A percentile compares a stretch with the other conserved stretches of the same genome.
Evolutionary conservation across 78 protist species (phyloP).

Genomic region (Mantamonas sphyraenae): DNA sequence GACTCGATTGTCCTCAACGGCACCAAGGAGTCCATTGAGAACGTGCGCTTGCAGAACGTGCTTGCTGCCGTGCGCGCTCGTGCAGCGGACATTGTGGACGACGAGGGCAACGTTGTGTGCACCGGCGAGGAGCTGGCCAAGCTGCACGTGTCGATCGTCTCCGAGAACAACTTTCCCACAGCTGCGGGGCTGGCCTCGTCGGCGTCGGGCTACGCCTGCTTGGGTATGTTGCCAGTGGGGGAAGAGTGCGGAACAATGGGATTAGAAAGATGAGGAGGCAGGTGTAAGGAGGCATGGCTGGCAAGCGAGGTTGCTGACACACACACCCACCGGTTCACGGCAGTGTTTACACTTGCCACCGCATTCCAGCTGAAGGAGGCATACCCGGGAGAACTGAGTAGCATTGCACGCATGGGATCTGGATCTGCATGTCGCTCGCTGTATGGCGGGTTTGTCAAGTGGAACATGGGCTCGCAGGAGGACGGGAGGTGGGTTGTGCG

Average conservation of each 20-base stretch:
- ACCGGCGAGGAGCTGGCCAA: neutral
- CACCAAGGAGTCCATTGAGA: neutral
- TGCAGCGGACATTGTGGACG: neutral
- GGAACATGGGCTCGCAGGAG: slow-evolving; percentile 73
- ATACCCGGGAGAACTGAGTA: slow-evolving; percentile 40
- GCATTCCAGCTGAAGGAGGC: slow-evolving; percentile 9
- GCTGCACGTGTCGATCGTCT: slow-evolving; percentile 22
- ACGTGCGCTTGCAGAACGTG: slow-evolving; percentile 35
- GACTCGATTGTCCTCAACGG: slow-evolving; percentile 95
- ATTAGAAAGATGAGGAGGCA: too few species aligned
- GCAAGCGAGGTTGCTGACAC: too few species aligned
- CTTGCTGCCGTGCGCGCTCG: slow-evolving; percentile 13
- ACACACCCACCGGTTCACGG: too few species aligned
- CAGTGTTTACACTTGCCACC: slow-evolving; percentile 56
- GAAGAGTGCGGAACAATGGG: too few species aligned
- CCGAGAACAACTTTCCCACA: slow-evolving; percentile 93
- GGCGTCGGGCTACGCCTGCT: slow-evolving; percentile 86
- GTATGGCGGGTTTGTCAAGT: slow-evolving; percentile 93
- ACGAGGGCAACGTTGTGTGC: neutral
- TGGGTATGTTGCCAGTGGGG: slow-evolving; percentile 3
- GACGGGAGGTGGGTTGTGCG: too few species aligned
- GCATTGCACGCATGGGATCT: slow-evolving; percentile 82
- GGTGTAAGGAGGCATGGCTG: too few species aligned
- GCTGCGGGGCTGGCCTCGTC: slow-evolving; percentile 99
- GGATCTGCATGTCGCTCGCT: slow-evolving; percentile 94